Conservation (phyloP, 257 asterid genomes). For the Primulina huaijiensis region DNA sequence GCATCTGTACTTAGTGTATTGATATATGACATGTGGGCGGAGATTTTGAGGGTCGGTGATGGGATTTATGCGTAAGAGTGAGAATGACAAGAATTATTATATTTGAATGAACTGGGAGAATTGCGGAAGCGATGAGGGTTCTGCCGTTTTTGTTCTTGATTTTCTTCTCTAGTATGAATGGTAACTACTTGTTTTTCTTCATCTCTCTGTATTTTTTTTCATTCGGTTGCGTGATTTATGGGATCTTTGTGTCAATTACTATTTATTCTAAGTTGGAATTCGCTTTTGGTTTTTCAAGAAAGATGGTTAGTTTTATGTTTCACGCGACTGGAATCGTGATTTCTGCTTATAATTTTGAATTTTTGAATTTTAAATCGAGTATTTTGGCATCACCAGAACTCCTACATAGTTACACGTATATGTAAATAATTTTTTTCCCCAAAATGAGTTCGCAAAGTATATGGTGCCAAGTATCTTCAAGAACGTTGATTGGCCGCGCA, state of each 20-base stretch:
- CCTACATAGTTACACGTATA: too few relatives aligned
- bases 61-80: constrained; percentile 32
- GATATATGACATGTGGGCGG: constrained; percentile 8
- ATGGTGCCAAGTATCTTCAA: background rate
- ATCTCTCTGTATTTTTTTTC: background rate
- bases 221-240: background rate
- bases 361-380: background rate
- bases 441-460: background rate
- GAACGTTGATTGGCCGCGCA: background rate
- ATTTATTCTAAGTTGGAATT: background rate
- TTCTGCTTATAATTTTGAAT: background rate
- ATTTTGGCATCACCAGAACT: background rate
- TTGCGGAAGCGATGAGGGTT: background rate
- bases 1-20: background rate
- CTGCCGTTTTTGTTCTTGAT: background rate
- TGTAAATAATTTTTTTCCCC: background rate
- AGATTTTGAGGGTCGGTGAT: constrained; percentile 32
- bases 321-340: background rate
- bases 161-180: background rate
- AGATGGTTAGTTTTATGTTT: background rate
- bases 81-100: constrained; percentile 9
- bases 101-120: background rate
- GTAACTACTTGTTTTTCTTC: background rate
- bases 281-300: background rate
- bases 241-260: background rate